Evolutionary conservation across 2,329 filamentous ascomycete genomes (phyloP).

Genomic region (Colletotrichum chrysophilum): DNA sequence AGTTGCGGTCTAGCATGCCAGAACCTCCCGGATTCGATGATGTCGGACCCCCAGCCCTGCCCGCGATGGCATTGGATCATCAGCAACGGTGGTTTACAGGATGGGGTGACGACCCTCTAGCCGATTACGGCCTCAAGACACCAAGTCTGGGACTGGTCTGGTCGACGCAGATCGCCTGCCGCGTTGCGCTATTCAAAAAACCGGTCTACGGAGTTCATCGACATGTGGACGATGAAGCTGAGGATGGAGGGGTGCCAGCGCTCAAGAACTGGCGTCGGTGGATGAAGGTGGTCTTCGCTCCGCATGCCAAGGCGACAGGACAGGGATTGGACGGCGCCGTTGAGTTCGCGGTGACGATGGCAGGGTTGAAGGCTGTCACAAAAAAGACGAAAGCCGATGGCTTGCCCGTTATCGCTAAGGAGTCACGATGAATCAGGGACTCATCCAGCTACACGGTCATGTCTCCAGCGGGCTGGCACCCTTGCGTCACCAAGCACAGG

Average conservation of each 20-base stretch:
- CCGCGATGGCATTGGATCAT: constrained; percentile 78
- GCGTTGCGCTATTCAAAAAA: constrained; percentile 80
- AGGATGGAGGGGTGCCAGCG: constrained; percentile 46
- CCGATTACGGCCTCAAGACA: constrained; percentile 69
- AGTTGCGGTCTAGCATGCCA: constrained; percentile 38
- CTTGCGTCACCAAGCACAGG: background rate
- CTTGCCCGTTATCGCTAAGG: background rate
- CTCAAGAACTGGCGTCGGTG: constrained; percentile 72
- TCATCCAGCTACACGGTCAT: background rate
- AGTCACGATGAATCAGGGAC: background rate
- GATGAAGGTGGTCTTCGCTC: constrained; percentile 90
- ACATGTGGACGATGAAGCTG: constrained; percentile 43
- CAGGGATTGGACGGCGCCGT: constrained; percentile 56
- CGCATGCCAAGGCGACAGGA: constrained; percentile 67
- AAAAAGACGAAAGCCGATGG: constrained; percentile 9
- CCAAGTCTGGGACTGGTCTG: constrained; percentile 88
- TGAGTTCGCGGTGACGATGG: constrained; percentile 78
- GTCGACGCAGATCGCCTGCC: constrained; percentile 85
- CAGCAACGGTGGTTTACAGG: constrained; percentile 96
- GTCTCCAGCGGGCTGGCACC: background rate
- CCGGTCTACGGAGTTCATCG: constrained; percentile 52
- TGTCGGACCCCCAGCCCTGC: constrained; percentile 37
- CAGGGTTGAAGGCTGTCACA: constrained; percentile 56
- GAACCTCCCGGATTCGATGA: constrained; percentile 46
- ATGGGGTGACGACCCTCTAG: constrained; percentile 77